Evolutionary conservation across 1,139 yeast genomes (phyloP).

Genomic region (Pichiaceae sp.): DNA sequence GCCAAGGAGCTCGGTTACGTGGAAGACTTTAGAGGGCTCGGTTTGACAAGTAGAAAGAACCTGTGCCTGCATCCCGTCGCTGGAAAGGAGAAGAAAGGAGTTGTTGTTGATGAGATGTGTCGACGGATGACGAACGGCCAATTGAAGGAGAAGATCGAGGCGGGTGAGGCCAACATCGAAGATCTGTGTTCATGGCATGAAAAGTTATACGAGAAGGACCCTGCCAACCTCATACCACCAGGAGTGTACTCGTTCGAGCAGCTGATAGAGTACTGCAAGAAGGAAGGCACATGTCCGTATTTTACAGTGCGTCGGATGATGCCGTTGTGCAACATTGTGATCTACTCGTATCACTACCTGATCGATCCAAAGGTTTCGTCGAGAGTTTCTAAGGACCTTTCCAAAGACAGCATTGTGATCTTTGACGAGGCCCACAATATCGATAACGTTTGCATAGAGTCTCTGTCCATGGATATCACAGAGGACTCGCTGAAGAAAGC

Average conservation of each 20-base stretch:
- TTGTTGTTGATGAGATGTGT: conserved; percentile 91
- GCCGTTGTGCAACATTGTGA: conserved; percentile 86
- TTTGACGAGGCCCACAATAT: conserved; percentile 98
- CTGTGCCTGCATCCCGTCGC: conserved; percentile 86
- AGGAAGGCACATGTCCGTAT: conserved; percentile 83
- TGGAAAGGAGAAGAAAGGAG: conserved; percentile 84
- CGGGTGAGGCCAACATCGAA: conserved; percentile 49
- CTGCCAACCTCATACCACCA: conserved; percentile 78
- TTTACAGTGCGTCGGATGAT: conserved; percentile 98
- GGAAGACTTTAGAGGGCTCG: conserved; percentile 89
- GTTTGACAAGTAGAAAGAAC: conserved; percentile 89
- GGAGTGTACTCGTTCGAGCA: conserved; percentile 95
- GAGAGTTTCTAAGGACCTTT: conserved; percentile 83
- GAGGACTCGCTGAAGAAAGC: conserved; percentile 78
- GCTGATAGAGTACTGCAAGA: conserved; percentile 66
- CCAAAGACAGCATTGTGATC: conserved; percentile 87
- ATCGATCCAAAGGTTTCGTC: conserved; percentile 97
- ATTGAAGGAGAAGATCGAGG: conserved; percentile 57
- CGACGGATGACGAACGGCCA: conserved; percentile 92
- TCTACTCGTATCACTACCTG: conserved; percentile 92
- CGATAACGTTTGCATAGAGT: conserved; percentile 96
- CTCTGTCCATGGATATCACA: conserved; percentile 79
- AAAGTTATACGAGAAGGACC: conserved; percentile 75
- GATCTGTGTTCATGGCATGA: conserved; percentile 82
- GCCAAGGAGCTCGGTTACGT: conserved; percentile 71